Percentiles rank a stretch among this genome's conserved stretches.
Evolutionary conservation across 345 rosid genomes (phyloP).

Genomic region (Clarkia xantiana): DNA sequence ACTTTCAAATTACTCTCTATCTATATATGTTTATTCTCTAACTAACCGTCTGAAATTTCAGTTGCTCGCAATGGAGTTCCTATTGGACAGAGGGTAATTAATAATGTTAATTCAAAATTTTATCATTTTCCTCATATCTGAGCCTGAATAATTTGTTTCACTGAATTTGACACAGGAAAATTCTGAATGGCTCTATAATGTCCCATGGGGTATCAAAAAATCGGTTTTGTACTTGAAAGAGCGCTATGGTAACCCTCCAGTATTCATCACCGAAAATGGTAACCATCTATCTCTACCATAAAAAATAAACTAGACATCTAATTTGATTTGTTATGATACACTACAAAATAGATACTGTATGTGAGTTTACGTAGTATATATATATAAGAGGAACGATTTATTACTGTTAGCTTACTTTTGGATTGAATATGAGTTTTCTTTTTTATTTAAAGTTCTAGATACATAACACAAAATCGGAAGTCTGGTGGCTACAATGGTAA

Average conservation of each 20-base stretch:
- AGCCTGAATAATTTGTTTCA: not conserved
- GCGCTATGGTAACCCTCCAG: slow-evolving; percentile 25
- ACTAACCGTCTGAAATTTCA: slow-evolving; percentile 1
- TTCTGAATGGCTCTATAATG: slow-evolving; percentile 46
- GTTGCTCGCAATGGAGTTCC: not conserved
- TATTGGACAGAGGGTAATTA: not conserved
- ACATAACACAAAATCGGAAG: no score
- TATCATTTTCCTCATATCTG: not conserved
- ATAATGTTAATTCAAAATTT: not conserved
- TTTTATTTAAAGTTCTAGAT: no score
- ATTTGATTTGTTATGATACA: no score
- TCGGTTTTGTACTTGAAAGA: slow-evolving; percentile 39
- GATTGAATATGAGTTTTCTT: not conserved
- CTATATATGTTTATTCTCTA: no score
- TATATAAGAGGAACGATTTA: no score
- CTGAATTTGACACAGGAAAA: slow-evolving; percentile 25
- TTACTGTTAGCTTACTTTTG: no score
- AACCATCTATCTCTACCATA: slow-evolving; percentile 1
- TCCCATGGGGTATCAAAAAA: slow-evolving; percentile 58
- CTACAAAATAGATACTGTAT: no score
- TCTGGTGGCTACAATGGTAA: no score
- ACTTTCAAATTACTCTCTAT: no score
- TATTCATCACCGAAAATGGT: slow-evolving; percentile 50
- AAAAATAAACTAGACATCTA: no score
- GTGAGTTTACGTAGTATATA: no score